phyloP scores from a whole-genome alignment of 1,139 yeast species.

The Taphrina sp. region DNA sequence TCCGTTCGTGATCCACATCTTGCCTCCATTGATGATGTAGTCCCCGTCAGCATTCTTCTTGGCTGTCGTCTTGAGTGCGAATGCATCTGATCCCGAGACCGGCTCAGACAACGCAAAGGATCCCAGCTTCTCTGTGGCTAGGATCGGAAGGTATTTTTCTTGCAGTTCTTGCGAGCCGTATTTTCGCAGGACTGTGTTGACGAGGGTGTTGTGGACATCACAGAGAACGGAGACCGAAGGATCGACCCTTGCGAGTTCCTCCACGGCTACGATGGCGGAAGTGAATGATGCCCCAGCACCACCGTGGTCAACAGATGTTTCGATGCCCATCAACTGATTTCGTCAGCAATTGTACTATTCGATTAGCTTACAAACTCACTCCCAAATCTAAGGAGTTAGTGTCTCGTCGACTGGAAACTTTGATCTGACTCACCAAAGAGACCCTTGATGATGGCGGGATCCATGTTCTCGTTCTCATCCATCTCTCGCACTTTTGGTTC shows the following conservation, averaged over 20 bases:
- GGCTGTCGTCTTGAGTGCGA: slow-evolving; percentile 48
- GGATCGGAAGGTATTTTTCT: slow-evolving; percentile 47
- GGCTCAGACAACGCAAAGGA: slow-evolving; percentile 49
- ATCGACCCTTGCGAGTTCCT: slow-evolving; percentile 50
- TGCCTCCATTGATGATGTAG: slow-evolving; percentile 47
- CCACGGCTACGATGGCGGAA: slow-evolving; percentile 50
- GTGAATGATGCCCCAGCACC: slow-evolving; percentile 52
- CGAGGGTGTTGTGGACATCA: slow-evolving; percentile 51
- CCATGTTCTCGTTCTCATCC: slow-evolving; percentile 51
- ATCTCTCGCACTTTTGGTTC: slow-evolving; percentile 48
- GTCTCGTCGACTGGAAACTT: no score
- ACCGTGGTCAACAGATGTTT: slow-evolving; percentile 50
- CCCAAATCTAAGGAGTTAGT: slow-evolving; percentile 15
- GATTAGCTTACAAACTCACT: background rate
- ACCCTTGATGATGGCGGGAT: slow-evolving; percentile 44
- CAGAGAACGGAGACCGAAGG: slow-evolving; percentile 49
- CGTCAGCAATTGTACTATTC: background rate
- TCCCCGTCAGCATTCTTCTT: slow-evolving; percentile 45
- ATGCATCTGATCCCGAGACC: slow-evolving; percentile 51
- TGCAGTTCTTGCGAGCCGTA: slow-evolving; percentile 47
- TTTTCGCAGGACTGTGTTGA: slow-evolving; percentile 47
- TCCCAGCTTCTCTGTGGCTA: slow-evolving; percentile 47
- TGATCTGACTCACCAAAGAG: slow-evolving; percentile 43
- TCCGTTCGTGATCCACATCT: slow-evolving; percentile 53
- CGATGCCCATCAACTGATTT: slow-evolving; percentile 47